Conservation (phyloP, 2,329 filamentous ascomycete genomes). For the Torrubiellomyces zombiae region DNA sequence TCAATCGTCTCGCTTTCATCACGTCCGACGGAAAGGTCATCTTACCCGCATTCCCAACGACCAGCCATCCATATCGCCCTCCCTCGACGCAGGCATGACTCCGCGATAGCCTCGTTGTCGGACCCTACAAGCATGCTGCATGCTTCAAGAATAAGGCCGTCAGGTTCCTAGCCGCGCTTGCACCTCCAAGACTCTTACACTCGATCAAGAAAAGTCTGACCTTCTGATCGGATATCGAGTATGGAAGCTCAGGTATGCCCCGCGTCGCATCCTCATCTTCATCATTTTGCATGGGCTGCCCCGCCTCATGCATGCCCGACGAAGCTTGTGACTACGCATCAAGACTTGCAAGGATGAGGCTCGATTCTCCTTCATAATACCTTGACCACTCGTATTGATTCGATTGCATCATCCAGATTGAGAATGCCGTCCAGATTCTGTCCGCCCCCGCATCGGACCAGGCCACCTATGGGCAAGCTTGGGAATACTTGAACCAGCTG, state of each 20-base stretch:
- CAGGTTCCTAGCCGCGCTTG: conserved; percentile 25
- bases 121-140: conserved; percentile 23
- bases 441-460: conserved; percentile 66
- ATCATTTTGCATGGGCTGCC: neutral
- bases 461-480: conserved; percentile 63
- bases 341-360: too few relatives aligned
- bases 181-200: conserved; percentile 6
- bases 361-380: neutral
- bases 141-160: conserved; percentile 24
- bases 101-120: conserved; percentile 21
- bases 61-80: conserved; percentile 5
- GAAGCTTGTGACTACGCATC: too few relatives aligned
- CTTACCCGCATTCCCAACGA: conserved; percentile 6
- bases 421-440: conserved; percentile 90
- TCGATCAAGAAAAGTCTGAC: too few relatives aligned
- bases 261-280: neutral
- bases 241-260: conserved; percentile 32
- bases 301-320: neutral
- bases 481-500: conserved; percentile 64
- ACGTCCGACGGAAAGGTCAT: conserved; percentile 1
- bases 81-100: conserved; percentile 20
- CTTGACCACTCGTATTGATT: neutral
- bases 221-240: conserved; percentile 9
- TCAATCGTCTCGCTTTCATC: conserved; percentile 1
- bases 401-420: conserved; percentile 43